Evolutionary conservation across 2,329 filamentous ascomycete species (phyloP), one percentile per base, ranked within the genome.

Genomic region (Beauveria sp.): DNA sequence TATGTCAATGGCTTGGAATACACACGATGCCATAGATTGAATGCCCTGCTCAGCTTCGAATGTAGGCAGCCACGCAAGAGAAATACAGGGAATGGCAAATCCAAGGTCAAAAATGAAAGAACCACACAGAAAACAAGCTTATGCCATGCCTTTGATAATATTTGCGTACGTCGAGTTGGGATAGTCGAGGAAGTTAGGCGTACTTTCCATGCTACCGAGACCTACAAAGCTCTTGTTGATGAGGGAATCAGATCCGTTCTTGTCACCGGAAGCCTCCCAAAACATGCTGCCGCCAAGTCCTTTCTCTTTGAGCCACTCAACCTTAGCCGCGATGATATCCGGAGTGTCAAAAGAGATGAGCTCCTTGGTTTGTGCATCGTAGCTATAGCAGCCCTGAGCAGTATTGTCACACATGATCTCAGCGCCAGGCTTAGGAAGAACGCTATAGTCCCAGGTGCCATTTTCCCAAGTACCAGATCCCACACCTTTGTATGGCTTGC

Each of bases 401-500:
- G 76, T 76, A 2, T 71, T 62, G 68, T 92, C 88, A 59, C 83
- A 80, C 48, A 76, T 64, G 67, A 88, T 83, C 1, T 74, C 73
- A 0, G 86, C 83, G 1, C 84, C 85, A 0, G 80, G 69, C 30
- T 79, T 79, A 0, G 90, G 91, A 2, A 96, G 80, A 0, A 74
- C 87, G 75, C 92, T 94, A 79, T 89, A 94, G 70, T 96, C 90
- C 84, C 87, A 93, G 3, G 91, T 77, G 0, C 89, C 89, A 20
- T 79, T 76, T 73, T 94, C 90, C 85, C 86, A 93, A 58, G 79
- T 85, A 0, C 89, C 90, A 16, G 75, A 70, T 2, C 89, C 90
- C 24, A 87, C 74, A 20, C 89, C 88, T 3, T 68, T 79, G 74
- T 80, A 94, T 0, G 80, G 61, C 63, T 81, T 72, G 9, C 90